phyloP scores from a whole-genome alignment of 2,329 filamentous ascomycete genomes.

The Botryosphaeria agaves region DNA sequence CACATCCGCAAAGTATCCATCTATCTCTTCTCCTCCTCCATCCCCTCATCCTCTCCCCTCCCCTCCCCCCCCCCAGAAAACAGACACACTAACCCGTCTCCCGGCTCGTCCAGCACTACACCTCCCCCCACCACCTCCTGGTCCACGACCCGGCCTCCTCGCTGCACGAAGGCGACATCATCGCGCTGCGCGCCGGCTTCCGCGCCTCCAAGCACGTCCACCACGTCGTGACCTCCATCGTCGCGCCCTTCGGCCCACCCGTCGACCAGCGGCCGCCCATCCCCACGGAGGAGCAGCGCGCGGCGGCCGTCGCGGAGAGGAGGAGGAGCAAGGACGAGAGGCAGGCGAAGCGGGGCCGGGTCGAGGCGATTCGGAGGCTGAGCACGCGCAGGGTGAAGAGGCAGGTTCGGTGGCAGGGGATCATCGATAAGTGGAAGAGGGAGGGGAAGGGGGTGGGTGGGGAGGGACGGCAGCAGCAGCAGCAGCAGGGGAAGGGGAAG shows the following conservation, averaged over 20 bases:
- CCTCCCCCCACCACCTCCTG: conserved; percentile 45
- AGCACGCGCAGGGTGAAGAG: conserved; percentile 18
- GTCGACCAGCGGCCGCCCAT: conserved; percentile 48
- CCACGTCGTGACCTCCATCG: conserved; percentile 58
- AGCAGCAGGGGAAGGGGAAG: conserved; percentile 8
- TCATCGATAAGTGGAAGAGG: conserved; percentile 12
- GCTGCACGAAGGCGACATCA: conserved; percentile 55
- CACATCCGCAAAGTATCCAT: conserved; percentile 49
- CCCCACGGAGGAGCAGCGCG: conserved; percentile 44
- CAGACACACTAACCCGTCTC: neutral
- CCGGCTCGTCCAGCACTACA: conserved; percentile 38
- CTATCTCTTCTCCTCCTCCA: conserved; percentile 1
- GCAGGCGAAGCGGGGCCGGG: conserved; percentile 19
- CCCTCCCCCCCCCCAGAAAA: neutral
- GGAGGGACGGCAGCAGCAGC: conserved; percentile 4
- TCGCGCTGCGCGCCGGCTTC: conserved; percentile 51
- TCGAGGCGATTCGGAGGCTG: conserved; percentile 1
- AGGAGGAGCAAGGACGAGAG: conserved; percentile 40
- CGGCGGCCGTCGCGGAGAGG: conserved; percentile 35
- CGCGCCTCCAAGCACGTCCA: conserved; percentile 48
- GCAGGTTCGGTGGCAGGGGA: conserved; percentile 23
- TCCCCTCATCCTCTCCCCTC: neutral
- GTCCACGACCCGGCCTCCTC: conserved; percentile 67
- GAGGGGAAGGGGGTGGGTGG: conserved; percentile 10
- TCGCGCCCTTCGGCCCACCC: conserved; percentile 50